phyloP scores from a whole-genome alignment of 2,329 filamentous ascomycete genomes.

The Aureobasidium sp. region DNA sequence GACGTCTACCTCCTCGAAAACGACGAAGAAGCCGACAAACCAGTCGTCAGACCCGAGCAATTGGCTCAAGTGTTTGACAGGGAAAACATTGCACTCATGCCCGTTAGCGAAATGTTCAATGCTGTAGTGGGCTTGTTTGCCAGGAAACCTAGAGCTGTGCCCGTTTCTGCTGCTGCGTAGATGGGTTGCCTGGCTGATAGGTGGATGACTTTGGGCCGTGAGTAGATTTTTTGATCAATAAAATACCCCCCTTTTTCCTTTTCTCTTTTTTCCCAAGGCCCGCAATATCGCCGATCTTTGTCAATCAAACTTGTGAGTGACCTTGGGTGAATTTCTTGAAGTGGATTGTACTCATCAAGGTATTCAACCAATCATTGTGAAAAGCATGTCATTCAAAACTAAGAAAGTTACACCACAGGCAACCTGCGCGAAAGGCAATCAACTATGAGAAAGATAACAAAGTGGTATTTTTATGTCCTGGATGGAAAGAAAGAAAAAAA shows the following conservation, averaged over 20 bases:
- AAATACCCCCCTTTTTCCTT: not conserved
- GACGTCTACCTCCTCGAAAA: conserved; percentile 19
- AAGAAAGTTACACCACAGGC: no score
- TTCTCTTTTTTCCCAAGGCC: not conserved
- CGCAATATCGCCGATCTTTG: no score
- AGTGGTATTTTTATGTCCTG: no score
- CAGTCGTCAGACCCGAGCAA: conserved; percentile 59
- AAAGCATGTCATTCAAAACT: no score
- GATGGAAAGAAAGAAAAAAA: no score
- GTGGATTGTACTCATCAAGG: no score
- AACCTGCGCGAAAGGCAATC: no score
- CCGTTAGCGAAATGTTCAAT: conserved; percentile 68
- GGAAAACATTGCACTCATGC: conserved; percentile 60
- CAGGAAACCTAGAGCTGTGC: conserved; percentile 39
- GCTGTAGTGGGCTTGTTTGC: conserved; percentile 59
- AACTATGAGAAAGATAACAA: no score
- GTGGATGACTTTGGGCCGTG: no score
- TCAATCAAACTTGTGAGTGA: no score
- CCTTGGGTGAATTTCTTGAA: no score
- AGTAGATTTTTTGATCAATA: not conserved
- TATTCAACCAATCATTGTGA: no score
- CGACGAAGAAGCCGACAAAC: conserved; percentile 43
- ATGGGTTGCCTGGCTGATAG: not conserved
- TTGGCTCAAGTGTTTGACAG: conserved; percentile 63
- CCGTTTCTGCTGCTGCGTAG: not conserved